A percentile compares a stretch with the other conserved stretches of the same genome.
Conservation (phyloP, 305 asterid species). For the Withania somnifera region DNA sequence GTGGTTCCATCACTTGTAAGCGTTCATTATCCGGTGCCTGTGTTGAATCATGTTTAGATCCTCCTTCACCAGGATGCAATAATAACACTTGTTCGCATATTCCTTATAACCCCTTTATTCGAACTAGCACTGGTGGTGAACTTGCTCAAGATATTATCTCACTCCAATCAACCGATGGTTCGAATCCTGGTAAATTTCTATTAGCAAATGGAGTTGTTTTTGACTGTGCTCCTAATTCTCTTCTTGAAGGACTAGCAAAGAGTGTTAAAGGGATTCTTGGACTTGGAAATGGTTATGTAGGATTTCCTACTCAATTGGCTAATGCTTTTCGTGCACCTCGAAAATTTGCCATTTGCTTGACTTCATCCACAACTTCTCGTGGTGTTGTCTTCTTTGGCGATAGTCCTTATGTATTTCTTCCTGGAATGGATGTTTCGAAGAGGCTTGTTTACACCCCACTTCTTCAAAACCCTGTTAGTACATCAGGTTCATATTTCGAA, state of each 20-base stretch:
- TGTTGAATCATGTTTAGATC: not conserved
- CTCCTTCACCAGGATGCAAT: constrained; percentile 12
- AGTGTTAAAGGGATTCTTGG: constrained; percentile 7
- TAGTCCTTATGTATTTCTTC: constrained; percentile 3
- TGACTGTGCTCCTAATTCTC: constrained; percentile 15
- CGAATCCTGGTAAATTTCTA: not conserved
- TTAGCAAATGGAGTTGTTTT: not conserved
- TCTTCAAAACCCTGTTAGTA: not conserved
- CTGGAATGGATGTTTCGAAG: not conserved
- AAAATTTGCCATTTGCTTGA: constrained; percentile 15
- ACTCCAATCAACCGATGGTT: not conserved
- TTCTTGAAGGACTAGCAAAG: constrained; percentile 3
- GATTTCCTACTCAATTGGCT: not conserved
- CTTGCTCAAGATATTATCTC: constrained; percentile 8
- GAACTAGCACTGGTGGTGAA: constrained; percentile 3
- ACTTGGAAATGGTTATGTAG: not conserved
- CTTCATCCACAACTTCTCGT: not conserved
- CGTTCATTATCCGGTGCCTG: not conserved
- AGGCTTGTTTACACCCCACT: constrained; percentile 2
- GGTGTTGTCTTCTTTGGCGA: constrained; percentile 14
- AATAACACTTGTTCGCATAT: constrained; percentile 7
- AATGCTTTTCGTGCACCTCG: not conserved
- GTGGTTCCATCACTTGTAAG: not conserved
- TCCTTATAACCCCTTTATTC: not conserved
- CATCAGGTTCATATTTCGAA: not conserved